Percentiles rank a stretch among this genome's conserved stretches.
Conservation (phyloP, 768 basidiomycete species). For the Panaeolus cyanescens region DNA sequence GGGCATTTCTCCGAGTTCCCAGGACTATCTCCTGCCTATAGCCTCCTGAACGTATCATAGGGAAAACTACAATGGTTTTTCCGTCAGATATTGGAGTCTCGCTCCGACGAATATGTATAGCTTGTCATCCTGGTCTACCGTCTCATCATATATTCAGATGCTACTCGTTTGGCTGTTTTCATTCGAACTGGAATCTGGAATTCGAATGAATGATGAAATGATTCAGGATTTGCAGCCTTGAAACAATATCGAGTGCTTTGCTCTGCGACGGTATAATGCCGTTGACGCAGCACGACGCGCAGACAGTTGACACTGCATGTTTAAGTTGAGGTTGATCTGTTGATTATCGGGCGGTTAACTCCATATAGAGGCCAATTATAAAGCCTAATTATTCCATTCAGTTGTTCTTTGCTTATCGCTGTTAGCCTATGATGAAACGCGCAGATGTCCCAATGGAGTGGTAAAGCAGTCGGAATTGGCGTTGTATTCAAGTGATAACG, state of each 20-base stretch:
- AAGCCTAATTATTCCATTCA: conserved; percentile 1
- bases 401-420: background rate
- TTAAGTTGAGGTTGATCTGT: background rate
- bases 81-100: background rate
- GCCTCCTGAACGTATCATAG: background rate
- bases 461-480: no score
- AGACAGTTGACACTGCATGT: conserved; percentile 1
- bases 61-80: background rate
- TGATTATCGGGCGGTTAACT: background rate
- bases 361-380: background rate
- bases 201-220: background rate
- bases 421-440: no score
- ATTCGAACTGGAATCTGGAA: background rate
- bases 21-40: background rate
- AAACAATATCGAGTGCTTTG: background rate
- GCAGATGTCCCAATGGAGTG: no score
- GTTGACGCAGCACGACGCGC: background rate
- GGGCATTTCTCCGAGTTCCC: background rate
- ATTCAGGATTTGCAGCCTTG: background rate
- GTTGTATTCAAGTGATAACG: background rate
- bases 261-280: background rate
- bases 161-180: no score
- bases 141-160: no score
- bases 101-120: background rate
- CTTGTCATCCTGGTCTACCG: no score